Evolutionary conservation across 345 rosid genomes (phyloP), one percentile per base, ranked within the genome.

Genomic region (Moricandia arvensis): DNA sequence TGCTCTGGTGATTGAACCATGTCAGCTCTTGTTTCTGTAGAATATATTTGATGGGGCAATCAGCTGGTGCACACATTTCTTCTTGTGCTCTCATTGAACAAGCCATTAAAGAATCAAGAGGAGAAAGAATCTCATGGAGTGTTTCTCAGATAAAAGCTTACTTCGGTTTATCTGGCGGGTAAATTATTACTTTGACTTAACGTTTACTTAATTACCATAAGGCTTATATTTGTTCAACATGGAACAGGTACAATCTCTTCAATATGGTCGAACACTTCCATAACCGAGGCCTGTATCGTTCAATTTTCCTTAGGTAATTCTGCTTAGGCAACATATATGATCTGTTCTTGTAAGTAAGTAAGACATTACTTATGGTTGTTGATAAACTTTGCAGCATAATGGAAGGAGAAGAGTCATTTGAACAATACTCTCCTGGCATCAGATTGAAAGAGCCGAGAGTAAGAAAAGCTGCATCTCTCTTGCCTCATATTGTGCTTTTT

Each of bases 111-210:
- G 97, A 94, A 86, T 85, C 92, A 53, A 70, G 70, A 61, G 84
- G 82, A 35, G 93, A 90, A 68, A 83, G 54, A 66, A 76, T 75
- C 77, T 83, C 86, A 6, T 95, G 97, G 97, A 92, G 93, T 60
- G 85, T 84, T 64, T 87, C 93, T 61, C 93, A 85, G 80, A 86
- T 92, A 37, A 90, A 86, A 82, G 88, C 88, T 79, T 90, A 92
- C 82, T 90, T 95, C 59, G 99, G 97, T 76, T 83, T 95, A 81
- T 95, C 99, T 45, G 99, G 99, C 81, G 97, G 95, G 97, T 91
- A 45, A 45, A 33, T 68, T 24, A 1, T 61, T 60, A 8, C 61
- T 58, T 58, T 11, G 21, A 33, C 59, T 60, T 21, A 4, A 41
- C 4, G 15, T 43, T 43, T 45, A 45, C 61, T 11, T 6, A 57